These are phyloP conservation scores for Escallonia herrerae DNA, from an alignment of 129 eudicot genomes.

Conservation along the genomic window DNA sequence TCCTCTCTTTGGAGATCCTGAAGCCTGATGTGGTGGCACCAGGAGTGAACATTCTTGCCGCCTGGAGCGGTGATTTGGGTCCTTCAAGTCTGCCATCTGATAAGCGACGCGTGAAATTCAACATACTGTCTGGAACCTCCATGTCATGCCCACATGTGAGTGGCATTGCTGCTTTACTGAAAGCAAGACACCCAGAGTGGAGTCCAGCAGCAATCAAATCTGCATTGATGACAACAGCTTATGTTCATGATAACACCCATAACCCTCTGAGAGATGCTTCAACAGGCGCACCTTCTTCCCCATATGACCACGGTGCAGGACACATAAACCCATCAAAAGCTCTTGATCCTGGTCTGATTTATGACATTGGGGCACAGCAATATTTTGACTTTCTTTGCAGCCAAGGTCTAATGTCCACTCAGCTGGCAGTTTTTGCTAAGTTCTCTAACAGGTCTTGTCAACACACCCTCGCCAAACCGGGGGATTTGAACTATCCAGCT, in stretches of 20 bases:
- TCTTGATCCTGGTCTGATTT: slow-evolving; percentile 75
- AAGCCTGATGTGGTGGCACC: slow-evolving; percentile 92
- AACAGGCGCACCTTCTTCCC: slow-evolving; percentile 41
- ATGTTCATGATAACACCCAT: slow-evolving; percentile 51
- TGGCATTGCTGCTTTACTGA: slow-evolving; percentile 79
- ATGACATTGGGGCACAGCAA: slow-evolving; percentile 63
- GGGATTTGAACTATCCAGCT: slow-evolving; percentile 88
- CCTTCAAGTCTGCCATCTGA: slow-evolving; percentile 74
- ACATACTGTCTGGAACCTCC: slow-evolving; percentile 85
- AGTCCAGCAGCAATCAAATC: slow-evolving; percentile 92
- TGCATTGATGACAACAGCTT: slow-evolving; percentile 90
- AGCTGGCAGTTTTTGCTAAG: slow-evolving; percentile 57
- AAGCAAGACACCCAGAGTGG: slow-evolving; percentile 78
- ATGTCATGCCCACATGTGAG: slow-evolving; percentile 98
- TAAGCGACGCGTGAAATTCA: slow-evolving; percentile 56
- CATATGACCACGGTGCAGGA: slow-evolving; percentile 88
- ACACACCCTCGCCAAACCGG: slow-evolving; percentile 33
- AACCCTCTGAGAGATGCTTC: slow-evolving; percentile 57
- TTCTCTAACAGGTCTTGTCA: slow-evolving; percentile 54
- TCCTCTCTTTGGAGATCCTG: slow-evolving; percentile 56
- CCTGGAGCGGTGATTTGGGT: slow-evolving; percentile 68
- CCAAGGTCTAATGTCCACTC: slow-evolving; percentile 46
- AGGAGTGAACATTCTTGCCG: slow-evolving; percentile 91
- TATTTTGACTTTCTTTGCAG: slow-evolving; percentile 76
- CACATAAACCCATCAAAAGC: slow-evolving; percentile 77